These are phyloP conservation scores for Podaxis mareebaensis DNA, from an alignment of 768 basidiomycete species.

Conservation along the genomic window DNA sequence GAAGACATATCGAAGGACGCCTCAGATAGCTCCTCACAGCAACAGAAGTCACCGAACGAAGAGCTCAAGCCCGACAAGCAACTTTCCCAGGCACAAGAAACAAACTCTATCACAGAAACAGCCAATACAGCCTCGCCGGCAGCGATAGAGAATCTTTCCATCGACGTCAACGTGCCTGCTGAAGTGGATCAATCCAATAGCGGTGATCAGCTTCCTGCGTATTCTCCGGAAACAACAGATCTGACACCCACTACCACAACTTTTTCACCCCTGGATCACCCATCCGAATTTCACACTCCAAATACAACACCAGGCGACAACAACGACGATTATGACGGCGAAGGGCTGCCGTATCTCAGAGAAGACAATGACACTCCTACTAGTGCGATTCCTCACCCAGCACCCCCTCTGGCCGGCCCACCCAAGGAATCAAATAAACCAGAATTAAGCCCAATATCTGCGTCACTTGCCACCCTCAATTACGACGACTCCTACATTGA, in stretches of 20 bases:
- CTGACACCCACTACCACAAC: conserved; percentile 5
- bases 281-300: not conserved
- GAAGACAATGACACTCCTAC: not conserved
- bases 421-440: not conserved
- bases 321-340: not conserved
- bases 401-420: not conserved
- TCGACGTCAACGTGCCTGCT: not conserved
- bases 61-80: not conserved
- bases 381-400: not conserved
- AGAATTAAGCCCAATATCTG: not conserved
- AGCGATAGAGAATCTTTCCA: not conserved
- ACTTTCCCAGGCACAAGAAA: not conserved
- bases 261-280: not conserved
- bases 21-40: not conserved
- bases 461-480: conserved; percentile 4
- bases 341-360: conserved; percentile 9
- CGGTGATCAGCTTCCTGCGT: not conserved
- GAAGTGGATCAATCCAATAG: not conserved
- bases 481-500: conserved; percentile 22
- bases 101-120: not conserved
- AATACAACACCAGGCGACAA: not conserved
- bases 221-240: not conserved
- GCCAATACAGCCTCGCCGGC: not conserved
- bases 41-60: not conserved
- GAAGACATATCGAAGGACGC: not conserved